Base-by-base conservation (phyloP, 306 rosid species). In the Vachellia collinsii region DNA sequence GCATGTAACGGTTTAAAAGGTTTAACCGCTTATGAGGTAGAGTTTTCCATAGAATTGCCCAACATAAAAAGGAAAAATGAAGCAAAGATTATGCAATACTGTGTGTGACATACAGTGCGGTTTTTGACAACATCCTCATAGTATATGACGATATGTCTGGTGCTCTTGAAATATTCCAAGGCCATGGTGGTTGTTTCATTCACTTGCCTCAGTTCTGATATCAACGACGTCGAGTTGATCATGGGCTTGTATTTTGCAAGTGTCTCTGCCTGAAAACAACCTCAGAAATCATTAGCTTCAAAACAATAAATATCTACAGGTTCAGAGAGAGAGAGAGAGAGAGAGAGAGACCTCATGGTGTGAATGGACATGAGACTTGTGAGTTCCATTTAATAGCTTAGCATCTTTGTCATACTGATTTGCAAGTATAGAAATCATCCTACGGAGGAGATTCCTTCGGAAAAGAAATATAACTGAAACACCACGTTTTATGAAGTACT, bases 311-410 rank as follows among this genome's bases (percentile, higher is more conserved):
- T 11, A 29, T 77, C 8, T 59, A 61, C 46, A 44, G 68, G 47
- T 36, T 47, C 76, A 72, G 25, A 69, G 79, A 19, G 65, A 48
- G 34, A 29, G 34, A 2, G 34, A 2, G 34, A 63, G 44, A 67
- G 85, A 86, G 85, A 86, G 83, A 56, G 72, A 75, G 73, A 94
- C 99, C 97, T 95, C 98, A 37, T 79, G 90, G 53, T 90, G 86
- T 56, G 99, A 95, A 89, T 95, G 99, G 51, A 89, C 93, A 44
- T 95, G 99, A 84, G 99, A 95, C 86, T 95, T 95, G 90, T 95
- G 99, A 78, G 97, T 95, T 70, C 99, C 98, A 22, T 95, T 95
- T 73, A 95, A 84, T 42, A 70, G 81, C 89, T 91, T 95, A 5
- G 80, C 87, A 77, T 87, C 88, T 84, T 85, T 86, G 75, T 95